Evolutionary conservation across 2,329 filamentous ascomycete species (phyloP), one percentile per base, ranked within the genome.

Genomic region (Byssoonygena ceratinophila): DNA sequence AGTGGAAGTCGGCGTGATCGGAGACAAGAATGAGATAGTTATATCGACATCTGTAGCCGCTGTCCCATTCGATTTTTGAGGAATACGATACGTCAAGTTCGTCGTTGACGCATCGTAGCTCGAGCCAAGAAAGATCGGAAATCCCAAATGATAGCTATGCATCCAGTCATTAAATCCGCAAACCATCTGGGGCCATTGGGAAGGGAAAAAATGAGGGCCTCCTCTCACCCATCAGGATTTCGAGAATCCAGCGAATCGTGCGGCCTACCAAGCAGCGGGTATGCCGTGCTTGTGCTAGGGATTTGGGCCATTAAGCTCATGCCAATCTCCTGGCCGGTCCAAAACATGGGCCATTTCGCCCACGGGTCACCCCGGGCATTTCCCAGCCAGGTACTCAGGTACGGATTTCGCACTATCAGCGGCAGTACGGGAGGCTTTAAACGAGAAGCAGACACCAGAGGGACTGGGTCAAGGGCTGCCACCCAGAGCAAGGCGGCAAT

Each of bases 301-400:
- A 84, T 70, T 22, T 78, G 76, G 36, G 80, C 82, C 55, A 85
- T 72, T 46, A 85, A 68, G 5, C 78, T 76, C 57, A 85, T 76
- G 40, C 82, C 82, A 52, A 85, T 67, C 71, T 83, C 76, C 61
- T 81, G 74, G 31, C 85, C 85, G 5, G 83, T 86, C 76, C 83
- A 90, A 66, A 90, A 89, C 66, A 91, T 91, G 22, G 88, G 88
- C 88, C 88, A 94, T 69, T 80, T 78, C 51, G 81, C 77, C 87
- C 87, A 94, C 1, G 88, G 88, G 43, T 76, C 76, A 52, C 84
- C 78, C 59, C 88, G 77, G 37, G 87, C 85, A 87, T 72, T 76
- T 67, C 78, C 61, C 39, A 85, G 72, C 84, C 85, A 88, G n/a
- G 81, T 79, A 63, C 81, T 88, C 4, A 92, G 71, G 61, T 91